Base-by-base conservation (phyloP, 2,329 filamentous ascomycete genomes). In the Colletotrichum cuscutae region DNA sequence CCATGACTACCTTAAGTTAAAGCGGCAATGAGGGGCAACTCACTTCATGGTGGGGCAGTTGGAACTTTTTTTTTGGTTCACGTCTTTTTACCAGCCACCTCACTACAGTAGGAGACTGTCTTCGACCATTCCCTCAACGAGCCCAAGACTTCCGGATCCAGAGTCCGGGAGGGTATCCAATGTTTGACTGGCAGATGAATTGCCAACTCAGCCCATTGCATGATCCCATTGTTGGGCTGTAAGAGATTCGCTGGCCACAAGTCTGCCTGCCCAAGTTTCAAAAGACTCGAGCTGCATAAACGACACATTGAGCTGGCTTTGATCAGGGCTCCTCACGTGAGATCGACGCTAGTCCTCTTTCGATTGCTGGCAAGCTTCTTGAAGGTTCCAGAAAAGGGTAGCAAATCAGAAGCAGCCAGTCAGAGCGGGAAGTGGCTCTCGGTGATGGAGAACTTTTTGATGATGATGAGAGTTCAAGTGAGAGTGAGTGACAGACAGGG, bases 21-120 rank as follows among this genome's bases (percentile, higher is more conserved):
- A 93, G 89, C 56, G 92, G 91, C 76, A 92, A 93, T 12, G 91
- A n/a, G 84, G 88, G 79, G 89, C 93, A 76, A 85, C 85, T 12
- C 85, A 85, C 30, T 88, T 85, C 15, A 88, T 81, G 68, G 89
- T 87, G 54, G 93, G 86, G 79, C 92, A 92, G 77, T 85, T 91
- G 80, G 62, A 63, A 62, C 59, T 62, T 73, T 68, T 67, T 67
- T 65, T 71, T 57, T 54, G 68, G 65, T 75, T 74, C 74, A 49
- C 42, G 42, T 49, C 42, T 49, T 22, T 74, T 75, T 69, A 74
- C 74, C 72, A 74, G 67, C 74, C 74, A 72, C 72, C 65, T 24
- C 46, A 64, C 37, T 64, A 54, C 42, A 56, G 65, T 65, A 54
- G 28, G 32, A 35, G 32, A 35, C 4, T 74, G 15, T 4, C 15